These are phyloP conservation scores for Pythium phragmiticola DNA, from an alignment of 352 stramenopile genomes.

Conservation along the genomic window DNA sequence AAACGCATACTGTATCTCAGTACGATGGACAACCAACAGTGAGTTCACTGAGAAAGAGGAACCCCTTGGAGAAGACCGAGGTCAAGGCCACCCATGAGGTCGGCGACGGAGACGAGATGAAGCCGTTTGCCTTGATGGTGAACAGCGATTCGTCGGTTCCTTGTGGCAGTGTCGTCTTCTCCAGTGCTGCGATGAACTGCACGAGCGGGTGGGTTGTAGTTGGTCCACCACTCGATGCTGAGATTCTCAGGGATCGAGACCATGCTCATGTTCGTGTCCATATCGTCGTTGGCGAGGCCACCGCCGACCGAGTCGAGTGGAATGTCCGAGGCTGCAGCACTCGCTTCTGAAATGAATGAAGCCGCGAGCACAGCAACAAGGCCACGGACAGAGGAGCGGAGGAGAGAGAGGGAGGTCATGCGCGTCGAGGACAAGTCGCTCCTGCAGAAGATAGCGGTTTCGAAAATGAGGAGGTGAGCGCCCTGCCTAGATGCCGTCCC, in stretches of 20 bases:
- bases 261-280: constrained; percentile 20
- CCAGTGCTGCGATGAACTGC: too few species aligned
- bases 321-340: neutral
- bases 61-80: too few species aligned
- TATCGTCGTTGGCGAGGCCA: neutral
- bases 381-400: neutral
- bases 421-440: neutral
- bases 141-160: too few species aligned
- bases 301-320: neutral
- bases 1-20: too few species aligned
- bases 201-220: constrained; percentile 6
- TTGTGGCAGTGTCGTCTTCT: too few species aligned
- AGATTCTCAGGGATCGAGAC: constrained; percentile 19
- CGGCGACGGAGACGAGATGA: too few species aligned
- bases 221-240: constrained; percentile 12
- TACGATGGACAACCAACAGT: too few species aligned
- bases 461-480: neutral
- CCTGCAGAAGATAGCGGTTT: neutral
- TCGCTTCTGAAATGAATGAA: neutral
- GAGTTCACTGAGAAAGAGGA: too few species aligned
- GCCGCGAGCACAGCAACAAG: too few species aligned
- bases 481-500: too few species aligned
- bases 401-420: neutral
- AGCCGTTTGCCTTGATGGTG: too few species aligned
- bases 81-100: too few species aligned